Evolutionary conservation across 805 yeast genomes (phyloP).

Genomic region (Kluyveromyces aestuarii): DNA sequence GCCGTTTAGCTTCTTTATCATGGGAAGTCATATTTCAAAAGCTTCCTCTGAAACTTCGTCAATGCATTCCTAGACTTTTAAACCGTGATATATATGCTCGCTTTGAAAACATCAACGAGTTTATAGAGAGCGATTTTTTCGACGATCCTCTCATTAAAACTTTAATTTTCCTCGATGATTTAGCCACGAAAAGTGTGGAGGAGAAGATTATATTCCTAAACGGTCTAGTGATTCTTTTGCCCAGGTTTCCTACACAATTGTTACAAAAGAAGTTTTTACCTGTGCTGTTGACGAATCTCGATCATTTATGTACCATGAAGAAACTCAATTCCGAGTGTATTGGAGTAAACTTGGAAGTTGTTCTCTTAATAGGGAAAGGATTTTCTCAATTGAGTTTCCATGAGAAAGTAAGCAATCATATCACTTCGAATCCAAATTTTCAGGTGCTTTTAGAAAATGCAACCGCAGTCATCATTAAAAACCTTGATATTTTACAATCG

Average conservation of each 20-base stretch:
- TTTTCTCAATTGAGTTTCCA: conserved; percentile 72
- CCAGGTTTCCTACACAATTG: conserved; percentile 49
- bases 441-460: conserved; percentile 16
- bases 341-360: conserved; percentile 35
- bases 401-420: conserved; percentile 50
- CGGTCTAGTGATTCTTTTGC: conserved; percentile 46
- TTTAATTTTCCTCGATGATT: conserved; percentile 72
- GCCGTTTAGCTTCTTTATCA: conserved; percentile 33
- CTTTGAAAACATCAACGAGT: conserved; percentile 41
- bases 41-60: conserved; percentile 48
- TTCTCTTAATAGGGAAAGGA: conserved; percentile 52
- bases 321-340: conserved; percentile 37
- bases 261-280: conserved; percentile 69
- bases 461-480: conserved; percentile 35
- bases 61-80: conserved; percentile 42
- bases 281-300: conserved; percentile 44
- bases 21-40: conserved; percentile 39
- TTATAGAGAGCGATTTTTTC: conserved; percentile 66
- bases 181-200: conserved; percentile 57
- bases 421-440: conserved; percentile 14
- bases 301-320: conserved; percentile 25
- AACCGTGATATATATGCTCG: conserved; percentile 44
- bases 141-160: conserved; percentile 78
- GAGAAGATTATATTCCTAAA: conserved; percentile 64
- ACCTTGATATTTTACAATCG: conserved; percentile 37